phyloP scores from a whole-genome alignment of 306 rosid species.

The Cucurbita pepo region DNA sequence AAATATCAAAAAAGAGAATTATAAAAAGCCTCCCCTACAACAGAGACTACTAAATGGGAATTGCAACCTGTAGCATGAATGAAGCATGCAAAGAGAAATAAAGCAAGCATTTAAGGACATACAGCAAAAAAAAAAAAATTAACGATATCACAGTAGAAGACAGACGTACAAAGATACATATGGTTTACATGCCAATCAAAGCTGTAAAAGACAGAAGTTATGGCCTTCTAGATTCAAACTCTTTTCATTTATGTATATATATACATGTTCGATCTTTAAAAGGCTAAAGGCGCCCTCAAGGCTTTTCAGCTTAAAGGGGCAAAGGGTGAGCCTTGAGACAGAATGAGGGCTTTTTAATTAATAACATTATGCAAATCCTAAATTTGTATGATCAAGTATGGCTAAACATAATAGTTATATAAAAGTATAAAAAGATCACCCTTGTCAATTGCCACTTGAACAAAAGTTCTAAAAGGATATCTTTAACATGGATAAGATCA shows the following conservation, averaged over 20 bases:
- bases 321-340: not conserved
- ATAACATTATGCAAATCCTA: too few species aligned
- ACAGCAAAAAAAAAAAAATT: too few species aligned
- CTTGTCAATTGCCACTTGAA: too few species aligned
- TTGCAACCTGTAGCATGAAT: not conserved
- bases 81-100: not conserved
- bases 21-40: not conserved
- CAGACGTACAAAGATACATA: not conserved
- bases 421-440: too few species aligned
- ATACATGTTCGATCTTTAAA: too few species aligned
- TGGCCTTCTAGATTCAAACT: not conserved
- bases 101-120: not conserved
- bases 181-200: not conserved
- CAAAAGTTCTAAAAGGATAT: too few species aligned
- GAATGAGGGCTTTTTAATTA: too few species aligned
- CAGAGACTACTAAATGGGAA: not conserved
- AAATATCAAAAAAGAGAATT: not conserved
- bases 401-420: too few species aligned
- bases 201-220: not conserved
- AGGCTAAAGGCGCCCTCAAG: not conserved
- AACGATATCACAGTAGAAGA: not conserved
- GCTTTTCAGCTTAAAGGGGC: not conserved
- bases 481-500: too few species aligned
- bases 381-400: too few species aligned
- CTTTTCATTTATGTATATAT: not conserved